Base-by-base conservation (phyloP, 352 stramenopile genomes). In the Phytophthora crassamura region DNA sequence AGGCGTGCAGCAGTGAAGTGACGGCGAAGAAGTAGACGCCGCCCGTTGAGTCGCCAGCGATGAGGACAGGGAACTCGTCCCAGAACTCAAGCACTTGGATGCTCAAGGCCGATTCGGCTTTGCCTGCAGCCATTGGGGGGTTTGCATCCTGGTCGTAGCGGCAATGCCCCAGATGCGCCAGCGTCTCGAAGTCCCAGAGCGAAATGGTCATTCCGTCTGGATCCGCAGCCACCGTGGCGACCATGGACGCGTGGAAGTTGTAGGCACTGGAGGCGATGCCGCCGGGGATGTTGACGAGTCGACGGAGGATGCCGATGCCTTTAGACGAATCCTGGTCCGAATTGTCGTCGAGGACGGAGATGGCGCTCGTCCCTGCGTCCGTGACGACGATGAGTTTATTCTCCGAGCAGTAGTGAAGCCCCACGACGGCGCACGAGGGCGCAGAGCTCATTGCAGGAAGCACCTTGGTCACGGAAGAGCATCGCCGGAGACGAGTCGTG, bases 151-250 rank as follows among this genome's bases (percentile, higher is more conserved):
- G 56, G 5, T 61, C 39, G 12, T 72, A 77, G 3, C 55, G 70
- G 38, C 80, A 92, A 14, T 72, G 46, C 5, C 56, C 68, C 7
- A 85, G 59, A 15, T 84, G 75, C 0, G 72, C 61, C 0, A 95
- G 68, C 12, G 82, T 90, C 53, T 95, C 85, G 38, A 93, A 93
- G 46, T 93, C 84, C 86, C 86, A 96, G 33, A 93, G 65, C 11
- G 72, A 80, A 41, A 94, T 58, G n/a, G 33, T 70, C 34, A 64
- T 69, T 30, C 46, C 60, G 0, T 72, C 64, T 5, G 63, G 45
- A n/a, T 77, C 69, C 15, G 64, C 50, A 18, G 69, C 72, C 14
- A 88, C 66, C 0, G 78, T 91, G 12, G 87, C 88, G 18, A 97
- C 58, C 35, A 96, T 67, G 8, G 75, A 90, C 0, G 82, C 68